Percentiles rank a stretch among this genome's conserved stretches.
phyloP scores from a whole-genome alignment of 106 monocot species.

The Platanthera guangdongensis region DNA sequence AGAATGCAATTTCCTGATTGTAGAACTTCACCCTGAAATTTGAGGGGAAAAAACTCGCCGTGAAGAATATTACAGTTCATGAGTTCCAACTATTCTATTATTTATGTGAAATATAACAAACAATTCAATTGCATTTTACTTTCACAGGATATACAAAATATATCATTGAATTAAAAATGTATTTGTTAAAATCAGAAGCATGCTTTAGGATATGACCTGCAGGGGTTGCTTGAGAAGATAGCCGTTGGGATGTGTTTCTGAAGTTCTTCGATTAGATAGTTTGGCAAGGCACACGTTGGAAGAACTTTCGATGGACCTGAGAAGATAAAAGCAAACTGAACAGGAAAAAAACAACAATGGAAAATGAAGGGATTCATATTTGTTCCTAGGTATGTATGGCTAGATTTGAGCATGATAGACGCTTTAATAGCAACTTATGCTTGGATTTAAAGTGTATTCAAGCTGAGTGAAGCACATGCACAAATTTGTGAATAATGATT shows the following conservation, averaged over 20 bases:
- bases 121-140: too few species aligned
- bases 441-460: neutral
- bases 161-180: too few species aligned
- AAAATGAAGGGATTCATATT: constrained; percentile 2
- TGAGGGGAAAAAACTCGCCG: neutral
- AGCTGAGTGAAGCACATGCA: neutral
- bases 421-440: neutral
- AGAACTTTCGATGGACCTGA: constrained; percentile 85
- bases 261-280: constrained; percentile 82
- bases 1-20: constrained; percentile 94
- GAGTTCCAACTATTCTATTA: neutral
- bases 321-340: neutral
- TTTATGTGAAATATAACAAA: too few species aligned
- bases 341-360: neutral
- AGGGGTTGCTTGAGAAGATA: constrained; percentile 91
- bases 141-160: too few species aligned
- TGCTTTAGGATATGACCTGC: constrained; percentile 50
- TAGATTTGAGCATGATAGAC: neutral
- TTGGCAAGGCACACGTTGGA: constrained; percentile 79
- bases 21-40: constrained; percentile 75
- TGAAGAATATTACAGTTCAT: neutral
- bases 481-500: neutral
- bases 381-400: neutral
- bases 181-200: neutral
- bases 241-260: constrained; percentile 71